These are phyloP conservation scores for Leishmania amazonensis DNA, from an alignment of 208 protist species.

Conservation along the genomic window DNA sequence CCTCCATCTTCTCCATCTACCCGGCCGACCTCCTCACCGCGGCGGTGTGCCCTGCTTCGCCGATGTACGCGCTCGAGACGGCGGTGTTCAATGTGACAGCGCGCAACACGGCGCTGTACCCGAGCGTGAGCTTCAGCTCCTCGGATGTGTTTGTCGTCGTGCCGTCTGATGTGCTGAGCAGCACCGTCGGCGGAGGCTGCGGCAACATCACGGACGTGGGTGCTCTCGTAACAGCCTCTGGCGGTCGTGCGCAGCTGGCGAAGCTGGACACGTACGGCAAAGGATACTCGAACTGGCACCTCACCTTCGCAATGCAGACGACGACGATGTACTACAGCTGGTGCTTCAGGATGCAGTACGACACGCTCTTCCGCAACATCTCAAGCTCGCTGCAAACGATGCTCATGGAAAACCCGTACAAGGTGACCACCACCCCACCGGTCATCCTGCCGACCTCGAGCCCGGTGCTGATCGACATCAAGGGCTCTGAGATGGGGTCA, in stretches of 20 bases:
- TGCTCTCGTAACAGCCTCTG: conserved; percentile 21
- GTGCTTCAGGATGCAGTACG: conserved; percentile 72
- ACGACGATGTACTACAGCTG: conserved; percentile 41
- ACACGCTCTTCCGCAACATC: conserved; percentile 52
- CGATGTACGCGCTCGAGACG: conserved; percentile 61
- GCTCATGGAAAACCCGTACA: conserved; percentile 50
- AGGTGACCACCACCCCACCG: conserved; percentile 46
- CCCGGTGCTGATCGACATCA: conserved; percentile 52
- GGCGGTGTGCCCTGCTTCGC: conserved; percentile 30
- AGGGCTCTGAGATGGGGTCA: conserved; percentile 43
- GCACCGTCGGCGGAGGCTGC: conserved; percentile 14
- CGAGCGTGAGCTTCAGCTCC: conserved; percentile 53
- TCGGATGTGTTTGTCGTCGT: conserved; percentile 67
- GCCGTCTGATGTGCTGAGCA: conserved; percentile 13
- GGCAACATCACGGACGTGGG: conserved; percentile 24
- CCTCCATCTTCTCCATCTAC: conserved; percentile 77
- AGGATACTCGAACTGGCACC: conserved; percentile 62
- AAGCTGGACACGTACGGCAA: conserved; percentile 37
- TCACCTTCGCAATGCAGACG: conserved; percentile 49
- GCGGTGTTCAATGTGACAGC: conserved; percentile 64
- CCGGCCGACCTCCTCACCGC: conserved; percentile 48
- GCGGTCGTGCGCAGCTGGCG: conserved; percentile 28
- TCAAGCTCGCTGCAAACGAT: conserved; percentile 30
- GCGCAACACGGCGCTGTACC: conserved; percentile 35
- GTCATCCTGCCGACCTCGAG: conserved; percentile 53